Evolutionary conservation across 441 rosid species (phyloP).

Genomic region (Gossypium schwendimanii): DNA sequence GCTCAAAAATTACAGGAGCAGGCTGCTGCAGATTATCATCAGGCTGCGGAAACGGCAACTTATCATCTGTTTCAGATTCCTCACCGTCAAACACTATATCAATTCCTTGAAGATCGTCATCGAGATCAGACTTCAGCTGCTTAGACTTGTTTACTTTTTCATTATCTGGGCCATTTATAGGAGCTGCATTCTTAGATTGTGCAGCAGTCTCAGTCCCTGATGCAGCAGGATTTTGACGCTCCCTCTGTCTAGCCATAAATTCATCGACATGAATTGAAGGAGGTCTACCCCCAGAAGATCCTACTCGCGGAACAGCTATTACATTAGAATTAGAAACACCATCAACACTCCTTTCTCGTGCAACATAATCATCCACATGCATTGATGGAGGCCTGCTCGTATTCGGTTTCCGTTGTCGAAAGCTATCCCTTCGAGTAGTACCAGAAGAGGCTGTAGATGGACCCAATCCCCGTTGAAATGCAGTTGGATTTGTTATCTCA

Average conservation of each 20-base stretch:
- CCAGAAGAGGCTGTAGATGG: constrained; percentile 59
- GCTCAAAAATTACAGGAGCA: constrained; percentile 61
- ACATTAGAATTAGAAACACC: constrained; percentile 66
- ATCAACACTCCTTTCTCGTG: constrained; percentile 87
- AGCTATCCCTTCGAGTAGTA: constrained; percentile 73
- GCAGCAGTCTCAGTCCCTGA: constrained; percentile 62
- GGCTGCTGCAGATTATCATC: constrained; percentile 82
- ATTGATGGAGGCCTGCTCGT: constrained; percentile 98
- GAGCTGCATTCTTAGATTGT: constrained; percentile 50
- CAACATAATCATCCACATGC: constrained; percentile 99
- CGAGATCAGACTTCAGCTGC: constrained; percentile 74
- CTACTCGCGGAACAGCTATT: constrained; percentile 69
- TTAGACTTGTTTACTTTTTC: constrained; percentile 61
- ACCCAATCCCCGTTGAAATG: constrained; percentile 62
- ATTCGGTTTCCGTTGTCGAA: constrained; percentile 92
- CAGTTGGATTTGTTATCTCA: constrained; percentile 51
- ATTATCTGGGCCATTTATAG: constrained; percentile 34
- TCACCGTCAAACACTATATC: constrained; percentile 95
- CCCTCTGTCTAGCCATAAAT: constrained; percentile 96
- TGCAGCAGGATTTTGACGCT: constrained; percentile 66
- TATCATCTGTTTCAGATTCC: constrained; percentile 88
- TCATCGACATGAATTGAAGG: constrained; percentile 99
- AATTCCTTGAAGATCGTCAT: constrained; percentile 91
- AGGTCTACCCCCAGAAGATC: constrained; percentile 92
- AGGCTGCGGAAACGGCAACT: constrained; percentile 79